phyloP scores from a whole-genome alignment of 2,329 filamentous ascomycete species.

The Dactylellina cionopaga region DNA sequence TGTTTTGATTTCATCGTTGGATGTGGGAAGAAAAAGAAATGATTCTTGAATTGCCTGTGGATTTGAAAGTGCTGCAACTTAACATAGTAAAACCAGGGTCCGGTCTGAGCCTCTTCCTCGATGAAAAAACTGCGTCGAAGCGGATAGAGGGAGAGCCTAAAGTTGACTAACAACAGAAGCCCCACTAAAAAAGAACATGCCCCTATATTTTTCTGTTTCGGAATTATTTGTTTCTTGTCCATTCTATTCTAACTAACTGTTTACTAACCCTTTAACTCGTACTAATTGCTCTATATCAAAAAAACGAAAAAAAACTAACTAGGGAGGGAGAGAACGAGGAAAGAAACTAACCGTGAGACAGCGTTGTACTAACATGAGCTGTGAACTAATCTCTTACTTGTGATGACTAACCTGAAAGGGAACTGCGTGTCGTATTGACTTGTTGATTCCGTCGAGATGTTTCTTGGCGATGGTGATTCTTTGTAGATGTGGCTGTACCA shows the following conservation, averaged over 20 bases:
- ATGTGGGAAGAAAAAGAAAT: neutral
- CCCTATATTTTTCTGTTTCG: constrained; percentile 5
- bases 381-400: neutral
- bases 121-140: neutral
- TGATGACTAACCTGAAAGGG: constrained; percentile 30
- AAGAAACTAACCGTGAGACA: constrained; percentile 48
- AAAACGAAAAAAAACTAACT: constrained; percentile 32
- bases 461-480: no score
- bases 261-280: constrained; percentile 45
- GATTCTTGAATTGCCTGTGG: neutral
- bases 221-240: constrained; percentile 10
- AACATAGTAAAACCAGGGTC: constrained; percentile 3
- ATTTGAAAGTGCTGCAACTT: neutral
- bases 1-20: constrained; percentile 1
- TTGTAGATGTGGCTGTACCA: no score
- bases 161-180: constrained; percentile 23
- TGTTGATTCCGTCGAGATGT: no score
- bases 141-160: constrained; percentile 2
- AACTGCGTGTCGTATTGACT: neutral
- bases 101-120: neutral
- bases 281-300: constrained; percentile 41
- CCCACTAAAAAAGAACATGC: neutral
- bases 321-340: neutral
- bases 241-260: constrained; percentile 47
- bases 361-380: constrained; percentile 40